These are phyloP conservation scores for Epichloe gansuensis DNA, from an alignment of 2,329 filamentous ascomycete genomes.

Conservation along the genomic window DNA sequence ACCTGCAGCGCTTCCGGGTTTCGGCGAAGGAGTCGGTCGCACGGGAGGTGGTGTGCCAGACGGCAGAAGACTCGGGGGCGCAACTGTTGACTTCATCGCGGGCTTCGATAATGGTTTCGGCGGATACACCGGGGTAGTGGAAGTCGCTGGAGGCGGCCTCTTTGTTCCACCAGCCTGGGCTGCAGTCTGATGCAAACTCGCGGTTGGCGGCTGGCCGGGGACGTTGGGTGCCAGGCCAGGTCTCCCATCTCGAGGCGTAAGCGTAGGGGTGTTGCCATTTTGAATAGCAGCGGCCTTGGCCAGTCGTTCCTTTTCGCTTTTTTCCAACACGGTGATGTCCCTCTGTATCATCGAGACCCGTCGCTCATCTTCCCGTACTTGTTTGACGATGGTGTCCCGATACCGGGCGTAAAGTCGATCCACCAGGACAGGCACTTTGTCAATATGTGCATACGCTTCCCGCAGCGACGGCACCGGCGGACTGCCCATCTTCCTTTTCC, in stretches of 20 bases:
- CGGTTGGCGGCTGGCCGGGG: background rate
- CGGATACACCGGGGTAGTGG: constrained; percentile 22
- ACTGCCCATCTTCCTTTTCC: constrained; percentile 62
- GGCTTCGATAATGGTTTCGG: constrained; percentile 18
- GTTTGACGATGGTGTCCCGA: constrained; percentile 51
- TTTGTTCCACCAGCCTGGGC: constrained; percentile 11
- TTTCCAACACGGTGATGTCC: constrained; percentile 58
- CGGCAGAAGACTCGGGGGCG: constrained; percentile 17
- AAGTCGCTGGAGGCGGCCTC: constrained; percentile 13
- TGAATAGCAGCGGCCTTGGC: constrained; percentile 23
- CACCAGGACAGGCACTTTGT: constrained; percentile 58
- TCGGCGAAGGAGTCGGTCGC: constrained; percentile 18
- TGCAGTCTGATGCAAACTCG: constrained; percentile 9
- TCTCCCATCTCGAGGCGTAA: constrained; percentile 22
- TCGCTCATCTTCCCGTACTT: constrained; percentile 64
- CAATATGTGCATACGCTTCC: constrained; percentile 52
- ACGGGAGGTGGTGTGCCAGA: constrained; percentile 16
- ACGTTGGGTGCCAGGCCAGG: constrained; percentile 6
- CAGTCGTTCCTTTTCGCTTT: constrained; percentile 25
- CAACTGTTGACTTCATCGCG: constrained; percentile 13
- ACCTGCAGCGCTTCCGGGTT: constrained; percentile 16
- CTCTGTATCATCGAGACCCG: constrained; percentile 48
- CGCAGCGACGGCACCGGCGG: constrained; percentile 51
- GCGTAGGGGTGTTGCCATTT: constrained; percentile 16
- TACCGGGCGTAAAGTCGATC: constrained; percentile 65